Percentiles rank a stretch among this genome's conserved stretches.
Conservation (phyloP, 83 land plant species). For the Diphasiastrum complanatum region DNA sequence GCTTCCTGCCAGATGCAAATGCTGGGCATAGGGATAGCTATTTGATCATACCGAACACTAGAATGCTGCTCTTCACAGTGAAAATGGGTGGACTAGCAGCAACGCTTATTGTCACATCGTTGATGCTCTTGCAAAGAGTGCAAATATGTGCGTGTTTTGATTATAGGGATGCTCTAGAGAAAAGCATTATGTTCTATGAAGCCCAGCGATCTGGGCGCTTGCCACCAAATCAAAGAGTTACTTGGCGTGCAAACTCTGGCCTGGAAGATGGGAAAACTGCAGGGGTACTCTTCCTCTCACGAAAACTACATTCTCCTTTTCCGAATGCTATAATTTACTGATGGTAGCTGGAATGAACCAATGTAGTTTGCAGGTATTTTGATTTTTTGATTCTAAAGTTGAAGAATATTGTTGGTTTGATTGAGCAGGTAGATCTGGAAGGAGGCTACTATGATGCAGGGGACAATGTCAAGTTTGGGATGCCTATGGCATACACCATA, state of each 20-base stretch:
- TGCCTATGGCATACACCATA: slow-evolving; percentile 87
- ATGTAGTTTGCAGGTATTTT: background rate
- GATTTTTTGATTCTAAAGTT: too few relatives aligned
- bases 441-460: slow-evolving; percentile 94
- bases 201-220: slow-evolving; percentile 34
- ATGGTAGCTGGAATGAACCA: too few relatives aligned
- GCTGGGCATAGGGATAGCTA: too few relatives aligned
- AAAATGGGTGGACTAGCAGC: too few relatives aligned
- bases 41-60: too few relatives aligned
- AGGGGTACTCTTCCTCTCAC: slow-evolving; percentile 5
- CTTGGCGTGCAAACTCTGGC: slow-evolving; percentile 33
- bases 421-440: slow-evolving; percentile 58
- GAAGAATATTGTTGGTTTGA: too few relatives aligned
- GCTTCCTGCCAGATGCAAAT: too few relatives aligned
- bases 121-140: too few relatives aligned
- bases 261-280: slow-evolving; percentile 25
- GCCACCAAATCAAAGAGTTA: slow-evolving; percentile 21
- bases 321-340: background rate
- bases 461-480: slow-evolving; percentile 85
- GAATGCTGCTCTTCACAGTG: too few relatives aligned
- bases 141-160: too few relatives aligned
- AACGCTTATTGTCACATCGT: too few relatives aligned
- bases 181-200: slow-evolving; percentile 34
- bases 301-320: background rate
- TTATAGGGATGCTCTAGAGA: slow-evolving; percentile 20